A percentile compares a stretch with the other conserved stretches of the same genome.
Evolutionary conservation across 257 asterid genomes (phyloP).

Genomic region (Plantago major): DNA sequence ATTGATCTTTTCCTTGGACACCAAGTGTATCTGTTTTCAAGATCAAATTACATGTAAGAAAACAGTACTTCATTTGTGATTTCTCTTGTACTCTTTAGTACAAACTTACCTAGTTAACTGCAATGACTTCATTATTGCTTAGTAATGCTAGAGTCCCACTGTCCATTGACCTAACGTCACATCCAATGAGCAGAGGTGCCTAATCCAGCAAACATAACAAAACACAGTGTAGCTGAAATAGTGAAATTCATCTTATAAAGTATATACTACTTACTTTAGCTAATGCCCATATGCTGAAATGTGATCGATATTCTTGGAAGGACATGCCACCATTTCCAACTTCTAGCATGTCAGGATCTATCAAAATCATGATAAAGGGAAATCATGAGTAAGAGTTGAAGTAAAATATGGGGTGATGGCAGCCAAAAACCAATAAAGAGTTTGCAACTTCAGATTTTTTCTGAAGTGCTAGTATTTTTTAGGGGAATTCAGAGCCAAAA

Average conservation of each 20-base stretch:
- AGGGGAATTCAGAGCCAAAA: too few species aligned
- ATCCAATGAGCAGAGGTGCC: conserved; percentile 94
- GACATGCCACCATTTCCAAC: conserved; percentile 97
- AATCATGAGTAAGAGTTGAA: background rate
- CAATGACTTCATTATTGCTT: conserved; percentile 76
- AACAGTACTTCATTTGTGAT: background rate
- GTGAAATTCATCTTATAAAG: background rate
- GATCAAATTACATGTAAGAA: background rate
- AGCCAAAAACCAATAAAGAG: background rate
- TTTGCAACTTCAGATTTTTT: too few species aligned
- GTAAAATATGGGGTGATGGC: background rate
- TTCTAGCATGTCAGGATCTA: conserved; percentile 98
- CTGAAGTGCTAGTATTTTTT: too few species aligned
- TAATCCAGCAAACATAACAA: conserved; percentile 18
- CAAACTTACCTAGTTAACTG: conserved; percentile 70
- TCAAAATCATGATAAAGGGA: background rate
- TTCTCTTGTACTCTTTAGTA: background rate
- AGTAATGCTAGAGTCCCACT: conserved; percentile 34
- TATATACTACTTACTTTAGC: conserved; percentile 47
- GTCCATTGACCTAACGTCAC: conserved; percentile 74
- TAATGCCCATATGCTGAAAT: conserved; percentile 95
- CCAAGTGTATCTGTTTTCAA: conserved; percentile 58
- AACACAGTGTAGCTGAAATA: background rate
- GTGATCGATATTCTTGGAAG: conserved; percentile 69
- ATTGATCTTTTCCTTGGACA: conserved; percentile 61